Evolutionary conservation across 441 rosid species (phyloP), one percentile per base, ranked within the genome.

Genomic region (Adansonia madagascariensis): DNA sequence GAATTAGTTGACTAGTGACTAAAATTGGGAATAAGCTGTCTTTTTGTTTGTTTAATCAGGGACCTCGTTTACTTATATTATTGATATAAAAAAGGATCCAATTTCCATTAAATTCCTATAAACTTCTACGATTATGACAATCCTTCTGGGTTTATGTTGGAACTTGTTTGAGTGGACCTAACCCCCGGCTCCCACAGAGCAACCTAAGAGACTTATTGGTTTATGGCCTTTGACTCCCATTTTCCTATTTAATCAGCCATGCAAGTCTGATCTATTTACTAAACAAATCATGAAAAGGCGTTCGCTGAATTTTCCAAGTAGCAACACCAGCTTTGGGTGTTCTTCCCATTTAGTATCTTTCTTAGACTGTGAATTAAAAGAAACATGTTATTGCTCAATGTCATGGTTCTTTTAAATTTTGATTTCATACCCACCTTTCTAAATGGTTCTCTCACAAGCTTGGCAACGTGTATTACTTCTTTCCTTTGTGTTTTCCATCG

Each of bases 321-420:
- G 61, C 14, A 35, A 0, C 76, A n/a, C 7, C 1, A 44, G 43
- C 35, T 67, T 79, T 73, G n/a, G 17, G 53, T n/a, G n/a, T 18
- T 14, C 53, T 60, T 50, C 4, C 24, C 4, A 2, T 57, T 18
- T 57, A 53, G 49, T 22, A 24, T 8, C 71, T 31, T 63, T 52
- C 73, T 63, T 41, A 47, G 17, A 50, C 35, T 44, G 56, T 66
- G 62, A 12, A 52, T n/a, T 5, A 41, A 50, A 75, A 75, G 2
- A 7, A 8, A 24, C 15, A 12, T 62, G 15, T 9, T 4, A 43
- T 17, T 31, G 18, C 20, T 20, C 50, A 53, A 61, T 10, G 46
- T 14, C 27, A 5, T 6, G n/a, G 31, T 61, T 69, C 47, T 70
- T 61, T 59, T 14, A 22, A 22, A 46, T 9, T 8, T 8, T 6